phyloP scores from a whole-genome alignment of 2,329 filamentous ascomycete species.

The Ceratocystis harringtonii region DNA sequence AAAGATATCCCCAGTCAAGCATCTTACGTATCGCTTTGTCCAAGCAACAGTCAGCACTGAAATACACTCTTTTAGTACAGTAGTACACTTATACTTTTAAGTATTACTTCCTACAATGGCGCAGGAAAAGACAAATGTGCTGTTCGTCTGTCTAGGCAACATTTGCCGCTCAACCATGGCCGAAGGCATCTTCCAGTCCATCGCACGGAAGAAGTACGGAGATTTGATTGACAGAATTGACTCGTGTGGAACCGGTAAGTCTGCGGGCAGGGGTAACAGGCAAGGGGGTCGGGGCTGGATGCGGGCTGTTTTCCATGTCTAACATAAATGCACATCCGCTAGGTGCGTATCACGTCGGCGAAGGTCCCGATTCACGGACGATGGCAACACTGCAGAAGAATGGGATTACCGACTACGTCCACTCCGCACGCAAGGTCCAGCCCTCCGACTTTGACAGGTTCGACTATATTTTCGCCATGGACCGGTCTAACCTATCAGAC shows the following conservation, averaged over 20 bases:
- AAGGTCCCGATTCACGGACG: conserved; percentile 60
- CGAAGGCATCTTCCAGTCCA: conserved; percentile 73
- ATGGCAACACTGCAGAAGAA: conserved; percentile 61
- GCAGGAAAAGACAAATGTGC: conserved; percentile 43
- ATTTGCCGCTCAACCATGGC: conserved; percentile 94
- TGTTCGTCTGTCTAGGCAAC: conserved; percentile 95
- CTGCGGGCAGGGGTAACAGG: conserved; percentile 29
- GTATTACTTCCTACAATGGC: not conserved
- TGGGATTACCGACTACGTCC: conserved; percentile 61
- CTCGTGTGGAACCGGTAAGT: conserved; percentile 64
- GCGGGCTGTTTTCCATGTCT: conserved; percentile 70
- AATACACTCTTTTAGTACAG: not conserved
- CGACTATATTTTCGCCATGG: conserved; percentile 94
- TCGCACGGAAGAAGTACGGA: conserved; percentile 47
- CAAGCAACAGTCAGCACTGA: not conserved
- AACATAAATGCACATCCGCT: not conserved
- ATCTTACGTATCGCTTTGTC: too few relatives aligned
- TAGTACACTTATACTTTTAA: not conserved
- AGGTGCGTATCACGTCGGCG: conserved; percentile 70
- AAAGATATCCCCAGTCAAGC: not conserved
- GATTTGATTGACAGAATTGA: conserved; percentile 55
- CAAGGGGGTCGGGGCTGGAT: conserved; percentile 49
- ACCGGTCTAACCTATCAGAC: conserved; percentile 62
- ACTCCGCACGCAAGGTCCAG: conserved; percentile 50
- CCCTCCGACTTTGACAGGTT: conserved; percentile 64